These are phyloP conservation scores for Boletus bicolor DNA, from an alignment of 768 basidiomycete genomes.

Conservation along the genomic window DNA sequence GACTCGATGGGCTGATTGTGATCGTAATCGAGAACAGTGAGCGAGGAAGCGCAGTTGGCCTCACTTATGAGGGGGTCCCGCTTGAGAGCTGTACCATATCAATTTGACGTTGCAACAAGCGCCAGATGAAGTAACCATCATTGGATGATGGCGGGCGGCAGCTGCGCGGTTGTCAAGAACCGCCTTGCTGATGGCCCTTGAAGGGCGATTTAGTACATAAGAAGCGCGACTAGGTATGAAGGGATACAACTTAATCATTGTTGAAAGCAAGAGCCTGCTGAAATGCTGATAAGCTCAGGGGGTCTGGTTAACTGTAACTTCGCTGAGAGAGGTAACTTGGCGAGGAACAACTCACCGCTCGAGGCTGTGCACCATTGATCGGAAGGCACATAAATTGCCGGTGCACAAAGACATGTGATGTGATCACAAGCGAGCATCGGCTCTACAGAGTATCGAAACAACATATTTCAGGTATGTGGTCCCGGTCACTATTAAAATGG, in stretches of 20 bases:
- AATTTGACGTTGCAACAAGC: neutral
- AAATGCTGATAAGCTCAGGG: neutral
- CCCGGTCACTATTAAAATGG: too few species aligned
- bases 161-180: neutral
- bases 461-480: too few species aligned
- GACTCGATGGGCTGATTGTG: neutral
- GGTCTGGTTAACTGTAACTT: neutral
- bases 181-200: neutral
- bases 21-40: neutral
- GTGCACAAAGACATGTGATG: neutral
- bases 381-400: neutral
- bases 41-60: neutral
- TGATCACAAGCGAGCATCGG: neutral
- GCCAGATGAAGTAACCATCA: slow-evolving; percentile 3
- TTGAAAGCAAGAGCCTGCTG: neutral
- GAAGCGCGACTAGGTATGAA: neutral
- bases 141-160: neutral
- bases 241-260: neutral
- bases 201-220: neutral
- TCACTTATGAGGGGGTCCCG: slow-evolving; percentile 3
- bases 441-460: neutral
- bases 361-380: neutral
- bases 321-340: neutral
- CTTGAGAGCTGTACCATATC: slow-evolving; percentile 4
- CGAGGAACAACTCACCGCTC: neutral